Evolutionary conservation across 441 rosid species (phyloP).

Genomic region (Bruguiera hainesii): DNA sequence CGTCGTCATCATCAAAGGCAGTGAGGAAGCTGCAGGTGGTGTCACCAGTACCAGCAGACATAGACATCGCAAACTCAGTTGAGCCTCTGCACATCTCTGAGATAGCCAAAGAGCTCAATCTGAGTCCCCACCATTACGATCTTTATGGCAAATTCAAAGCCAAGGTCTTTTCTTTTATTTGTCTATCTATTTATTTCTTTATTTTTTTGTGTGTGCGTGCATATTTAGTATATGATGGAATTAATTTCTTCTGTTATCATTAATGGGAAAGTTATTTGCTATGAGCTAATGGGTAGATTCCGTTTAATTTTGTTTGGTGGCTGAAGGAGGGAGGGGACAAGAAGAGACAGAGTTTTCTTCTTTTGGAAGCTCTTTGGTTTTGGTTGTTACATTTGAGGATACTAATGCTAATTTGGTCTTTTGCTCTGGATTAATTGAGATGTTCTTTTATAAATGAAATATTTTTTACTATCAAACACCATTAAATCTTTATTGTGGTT

Average conservation of each 20-base stretch:
- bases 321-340: not conserved
- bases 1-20: slow-evolving; percentile 23
- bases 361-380: not conserved
- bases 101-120: slow-evolving; percentile 77
- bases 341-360: not conserved
- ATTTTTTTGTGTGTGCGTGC: too few relatives aligned
- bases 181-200: too few relatives aligned
- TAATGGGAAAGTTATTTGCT: not conserved
- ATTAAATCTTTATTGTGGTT: too few relatives aligned
- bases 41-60: slow-evolving; percentile 95
- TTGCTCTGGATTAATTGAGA: not conserved
- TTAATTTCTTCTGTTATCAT: not conserved
- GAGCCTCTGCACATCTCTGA: slow-evolving; percentile 82
- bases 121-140: slow-evolving; percentile 72
- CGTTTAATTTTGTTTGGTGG: not conserved
- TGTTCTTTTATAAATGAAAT: not conserved
- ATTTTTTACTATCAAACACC: too few relatives aligned
- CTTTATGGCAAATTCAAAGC: slow-evolving; percentile 96
- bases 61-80: slow-evolving; percentile 88
- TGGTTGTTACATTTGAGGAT: not conserved
- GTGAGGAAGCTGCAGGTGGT: slow-evolving; percentile 63
- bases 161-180: slow-evolving; percentile 45
- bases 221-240: too few relatives aligned
- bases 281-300: not conserved
- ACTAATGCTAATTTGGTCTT: not conserved